Evolutionary conservation across 2,329 filamentous ascomycete genomes (phyloP).

Genomic region (Lasiodiplodia theobromae): DNA sequence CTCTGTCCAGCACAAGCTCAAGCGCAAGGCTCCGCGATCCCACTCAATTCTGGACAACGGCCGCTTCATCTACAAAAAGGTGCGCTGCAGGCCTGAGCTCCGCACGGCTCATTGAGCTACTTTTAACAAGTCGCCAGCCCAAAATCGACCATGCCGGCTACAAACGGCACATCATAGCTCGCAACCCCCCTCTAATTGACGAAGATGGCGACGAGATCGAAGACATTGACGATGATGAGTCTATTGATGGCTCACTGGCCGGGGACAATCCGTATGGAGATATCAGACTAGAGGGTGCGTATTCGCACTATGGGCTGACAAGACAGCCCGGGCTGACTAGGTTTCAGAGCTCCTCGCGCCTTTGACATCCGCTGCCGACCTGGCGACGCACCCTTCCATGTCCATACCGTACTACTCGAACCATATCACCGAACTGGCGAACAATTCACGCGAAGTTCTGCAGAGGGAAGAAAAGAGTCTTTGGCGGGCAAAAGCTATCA

Average conservation of each 20-base stretch:
- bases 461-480: conserved; percentile 76
- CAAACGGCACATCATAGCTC: conserved; percentile 73
- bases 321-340: conserved; percentile 35
- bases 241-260: conserved; percentile 53
- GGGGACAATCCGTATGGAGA: conserved; percentile 78
- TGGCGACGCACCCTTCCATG: conserved; percentile 76
- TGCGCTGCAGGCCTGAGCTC: conserved; percentile 45
- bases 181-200: conserved; percentile 75
- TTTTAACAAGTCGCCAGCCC: conserved; percentile 53
- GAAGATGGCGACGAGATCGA: conserved; percentile 81
- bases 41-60: conserved; percentile 47
- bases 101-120: conserved; percentile 2
- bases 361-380: conserved; percentile 75
- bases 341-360: conserved; percentile 73
- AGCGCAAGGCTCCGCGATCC: conserved; percentile 66
- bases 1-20: conserved; percentile 68
- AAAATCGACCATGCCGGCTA: conserved; percentile 77
- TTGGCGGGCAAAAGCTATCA: conserved; percentile 76
- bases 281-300: conserved; percentile 71
- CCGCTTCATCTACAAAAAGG: conserved; percentile 75
- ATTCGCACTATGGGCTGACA: conserved; percentile 2
- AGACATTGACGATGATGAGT: conserved; percentile 73
- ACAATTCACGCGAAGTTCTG: conserved; percentile 73
- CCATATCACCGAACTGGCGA: conserved; percentile 73
- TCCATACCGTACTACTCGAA: conserved; percentile 77